Percentiles rank a stretch among this genome's conserved stretches.
Conservation (phyloP, 345 rosid genomes). For the Populus nigra region DNA sequence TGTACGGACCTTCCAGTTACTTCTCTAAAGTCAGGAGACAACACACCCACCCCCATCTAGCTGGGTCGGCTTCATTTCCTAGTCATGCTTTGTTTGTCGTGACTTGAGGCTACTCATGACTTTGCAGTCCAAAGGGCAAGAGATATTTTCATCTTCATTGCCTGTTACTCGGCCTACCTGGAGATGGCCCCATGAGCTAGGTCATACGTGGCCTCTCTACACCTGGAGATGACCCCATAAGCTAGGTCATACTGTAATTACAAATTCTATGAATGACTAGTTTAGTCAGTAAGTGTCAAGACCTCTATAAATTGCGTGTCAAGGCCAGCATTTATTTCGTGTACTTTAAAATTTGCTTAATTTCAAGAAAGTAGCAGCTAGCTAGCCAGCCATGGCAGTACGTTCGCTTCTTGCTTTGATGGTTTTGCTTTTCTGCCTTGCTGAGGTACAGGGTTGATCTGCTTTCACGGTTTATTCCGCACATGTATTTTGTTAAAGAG, state of each 20-base stretch:
- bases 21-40: not conserved
- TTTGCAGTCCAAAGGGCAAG: not conserved
- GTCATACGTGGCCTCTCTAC: not conserved
- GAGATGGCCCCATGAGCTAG: not conserved
- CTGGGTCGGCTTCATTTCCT: not conserved
- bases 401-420: slow-evolving; percentile 21
- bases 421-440: slow-evolving; percentile 15
- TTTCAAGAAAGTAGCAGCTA: not conserved
- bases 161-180: not conserved
- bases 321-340: not conserved
- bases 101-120: not conserved
- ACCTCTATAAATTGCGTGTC: slow-evolving; percentile 19
- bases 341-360: not conserved
- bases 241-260: slow-evolving; percentile 1
- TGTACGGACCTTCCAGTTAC: not conserved
- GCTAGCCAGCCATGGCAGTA: not conserved
- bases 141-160: not conserved
- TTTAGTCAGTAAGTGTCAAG: slow-evolving; percentile 1
- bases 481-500: not conserved
- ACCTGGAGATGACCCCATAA: not conserved
- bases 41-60: not conserved
- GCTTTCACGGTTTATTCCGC: not conserved
- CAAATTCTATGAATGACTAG: not conserved
- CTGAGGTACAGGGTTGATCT: slow-evolving; percentile 17
- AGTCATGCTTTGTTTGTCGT: not conserved